These are phyloP conservation scores for Stagonosporopsis rhizophila DNA, from an alignment of 2,329 filamentous ascomycete species.

Conservation along the genomic window DNA sequence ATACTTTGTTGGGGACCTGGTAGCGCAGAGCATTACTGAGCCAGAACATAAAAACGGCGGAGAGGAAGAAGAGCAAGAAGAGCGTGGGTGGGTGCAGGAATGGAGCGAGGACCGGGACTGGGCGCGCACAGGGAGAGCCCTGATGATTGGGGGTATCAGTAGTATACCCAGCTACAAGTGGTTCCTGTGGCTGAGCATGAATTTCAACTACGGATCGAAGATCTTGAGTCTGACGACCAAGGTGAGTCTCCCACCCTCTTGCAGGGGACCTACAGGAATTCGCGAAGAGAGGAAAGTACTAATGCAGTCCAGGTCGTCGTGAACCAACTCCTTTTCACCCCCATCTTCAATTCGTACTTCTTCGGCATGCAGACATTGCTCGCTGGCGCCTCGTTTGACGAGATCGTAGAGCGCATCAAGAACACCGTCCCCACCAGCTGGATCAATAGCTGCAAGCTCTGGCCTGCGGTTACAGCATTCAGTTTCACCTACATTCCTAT, in stretches of 20 bases:
- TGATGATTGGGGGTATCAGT: constrained; percentile 75
- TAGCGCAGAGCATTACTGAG: constrained; percentile 70
- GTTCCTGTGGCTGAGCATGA: constrained; percentile 79
- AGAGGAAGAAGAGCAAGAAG: constrained; percentile 19
- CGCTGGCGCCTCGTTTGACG: constrained; percentile 66
- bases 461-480: constrained; percentile 86
- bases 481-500: constrained; percentile 83
- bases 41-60: constrained; percentile 23
- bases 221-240: constrained; percentile 75
- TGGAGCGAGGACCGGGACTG: constrained; percentile 55
- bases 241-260: constrained; percentile 25
- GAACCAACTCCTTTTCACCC: constrained; percentile 82
- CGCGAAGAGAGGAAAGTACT: not conserved
- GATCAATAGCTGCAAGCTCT: constrained; percentile 82
- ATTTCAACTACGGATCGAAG: constrained; percentile 85
- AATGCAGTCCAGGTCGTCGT: constrained; percentile 63
- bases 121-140: constrained; percentile 70
- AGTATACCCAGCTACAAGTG: constrained; percentile 84
- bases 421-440: constrained; percentile 79
- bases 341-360: constrained; percentile 63
- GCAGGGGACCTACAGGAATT: not conserved
- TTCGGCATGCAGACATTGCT: constrained; percentile 60
- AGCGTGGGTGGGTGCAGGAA: constrained; percentile 47
- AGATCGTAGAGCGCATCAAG: constrained; percentile 73
- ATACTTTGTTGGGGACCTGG: constrained; percentile 78